Percentiles rank a stretch among this genome's conserved stretches.
These are phyloP conservation scores for Kokia cookei DNA, from an alignment of 441 rosid genomes.

Conservation along the genomic window DNA sequence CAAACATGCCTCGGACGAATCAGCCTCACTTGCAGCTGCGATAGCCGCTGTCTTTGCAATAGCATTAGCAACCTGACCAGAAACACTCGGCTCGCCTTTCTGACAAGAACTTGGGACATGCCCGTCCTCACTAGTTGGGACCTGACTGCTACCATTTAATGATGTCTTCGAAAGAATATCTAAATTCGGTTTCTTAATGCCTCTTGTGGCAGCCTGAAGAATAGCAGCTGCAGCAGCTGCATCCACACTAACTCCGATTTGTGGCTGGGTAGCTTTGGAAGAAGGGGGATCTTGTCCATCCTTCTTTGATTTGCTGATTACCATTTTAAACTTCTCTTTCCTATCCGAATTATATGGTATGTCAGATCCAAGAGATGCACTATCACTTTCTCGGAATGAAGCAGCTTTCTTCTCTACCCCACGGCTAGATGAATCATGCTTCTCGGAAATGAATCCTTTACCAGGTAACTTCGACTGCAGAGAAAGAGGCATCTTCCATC, in stretches of 20 bases:
- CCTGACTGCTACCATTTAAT: conserved; percentile 30
- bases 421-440: conserved; percentile 24
- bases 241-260: conserved; percentile 58
- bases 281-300: conserved; percentile 48
- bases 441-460: conserved; percentile 32
- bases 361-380: conserved; percentile 36
- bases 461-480: conserved; percentile 50
- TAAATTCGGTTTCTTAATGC: conserved; percentile 69
- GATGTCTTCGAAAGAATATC: conserved; percentile 36
- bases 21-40: conserved; percentile 60
- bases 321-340: conserved; percentile 81
- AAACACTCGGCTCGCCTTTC: conserved; percentile 19
- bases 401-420: conserved; percentile 33
- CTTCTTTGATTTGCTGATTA: conserved; percentile 57
- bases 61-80: conserved; percentile 38
- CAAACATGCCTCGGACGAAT: conserved; percentile 61
- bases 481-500: conserved; percentile 8
- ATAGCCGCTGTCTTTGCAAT: conserved; percentile 44
- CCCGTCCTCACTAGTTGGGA: conserved; percentile 34
- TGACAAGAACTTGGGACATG: conserved; percentile 13
- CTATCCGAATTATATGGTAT: conserved; percentile 53
- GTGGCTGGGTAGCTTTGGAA: conserved; percentile 42
- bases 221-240: conserved; percentile 88
- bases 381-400: conserved; percentile 34
- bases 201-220: conserved; percentile 87